Base-by-base conservation (phyloP, 345 rosid genomes). In the Chamaenerion angustifolium region DNA sequence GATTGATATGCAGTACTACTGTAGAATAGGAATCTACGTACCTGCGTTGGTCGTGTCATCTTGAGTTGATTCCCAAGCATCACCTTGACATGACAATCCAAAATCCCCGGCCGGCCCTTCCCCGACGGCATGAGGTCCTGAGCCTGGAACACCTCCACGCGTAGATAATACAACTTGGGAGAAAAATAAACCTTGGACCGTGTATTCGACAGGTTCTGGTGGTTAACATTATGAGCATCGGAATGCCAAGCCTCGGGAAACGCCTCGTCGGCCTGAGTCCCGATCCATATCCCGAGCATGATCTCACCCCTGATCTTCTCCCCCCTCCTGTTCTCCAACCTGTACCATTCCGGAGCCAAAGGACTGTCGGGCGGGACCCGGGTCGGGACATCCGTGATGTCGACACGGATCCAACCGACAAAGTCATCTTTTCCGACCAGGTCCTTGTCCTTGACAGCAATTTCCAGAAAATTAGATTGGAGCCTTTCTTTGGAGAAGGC, bases 261-360 rank as follows among this genome's bases (percentile, higher is more conserved):
- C 8, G 96, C 76, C 61, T 92, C 99, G 21, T 92, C 98, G 0
- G 98, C 96, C 64, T 88, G 98, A 14, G 98, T 92, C 49, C 98
- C 96, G 70, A 92, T 72, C 99, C 99, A 92, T 17, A 92, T 87
- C 0, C 94, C 90, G 12, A 92, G 78, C 99, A 92, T 92, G n/a
- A 92, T 46, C 58, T 92, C 95, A 18, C 99, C 99, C 11, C 18
- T 56, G 2, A 42, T 42, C 68, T 79, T 92, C 55, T 76, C 74
- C 16, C 90, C 87, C 58, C 60, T 78, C 59, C 72, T 78, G 46
- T 74, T 88, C 58, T 76, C 85, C 56, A 92, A 54, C 52, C 52
- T 78, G 55, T 92, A 92, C 96, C 98, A 92, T 65, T 92, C 95
- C 12, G 94, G 98, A 44, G 98, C 98, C 47, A 92, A 40, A 8